Evolutionary conservation across 2,329 filamentous ascomycete species (phyloP), one percentile per base, ranked within the genome.

Genomic region (Leptoxyphium fumago): DNA sequence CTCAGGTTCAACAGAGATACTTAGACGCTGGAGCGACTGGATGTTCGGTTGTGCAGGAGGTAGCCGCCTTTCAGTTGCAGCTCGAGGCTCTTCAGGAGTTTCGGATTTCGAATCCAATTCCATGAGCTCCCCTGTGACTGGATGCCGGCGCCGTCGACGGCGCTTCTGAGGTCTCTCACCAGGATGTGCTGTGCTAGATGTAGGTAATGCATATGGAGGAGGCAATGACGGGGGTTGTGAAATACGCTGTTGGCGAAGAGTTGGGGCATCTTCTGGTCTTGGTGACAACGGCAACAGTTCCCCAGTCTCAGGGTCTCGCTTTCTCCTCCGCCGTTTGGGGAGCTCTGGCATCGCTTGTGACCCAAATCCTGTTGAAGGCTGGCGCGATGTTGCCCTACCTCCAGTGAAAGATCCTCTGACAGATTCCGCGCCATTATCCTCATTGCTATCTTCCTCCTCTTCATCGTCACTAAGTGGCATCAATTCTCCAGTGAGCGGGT

Each of bases 41-140:
- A 36, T 15, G 15, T 36, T 36, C 5, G 11, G 15, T 15, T 15
- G 32, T 13, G 32, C 11, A 15, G 32, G 15, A 36, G 32, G 15
- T 9, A 13, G 11, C 13, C 15, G 32, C 4, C 13, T 9, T 13
- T 9, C 32, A 5, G 4, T 13, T 13, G 32, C 5, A 36, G 32
- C 5, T 5, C 4, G 18, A 17, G 38, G 14, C 13, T 40, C 5
- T 5, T 40, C 47, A 10, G 50, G 40, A 0, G 52, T 52, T 21
- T 59, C 47, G 26, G 54, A 58, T 9, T 43, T 42, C 54, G 54
- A 59, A 15, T 54, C 56, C n/a, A 57, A 41, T 18, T 56, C 56
- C 58, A 60, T 60, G 2, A 60, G 46, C 42, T 56, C 56, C 5
- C 50, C 47, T 2, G 58, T 60, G 11, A 51, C 11, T 2, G 56